Percentiles rank a stretch among this genome's conserved stretches.
These are phyloP conservation scores for Phytophthora pisi DNA, from an alignment of 352 stramenopile genomes.

Conservation along the genomic window DNA sequence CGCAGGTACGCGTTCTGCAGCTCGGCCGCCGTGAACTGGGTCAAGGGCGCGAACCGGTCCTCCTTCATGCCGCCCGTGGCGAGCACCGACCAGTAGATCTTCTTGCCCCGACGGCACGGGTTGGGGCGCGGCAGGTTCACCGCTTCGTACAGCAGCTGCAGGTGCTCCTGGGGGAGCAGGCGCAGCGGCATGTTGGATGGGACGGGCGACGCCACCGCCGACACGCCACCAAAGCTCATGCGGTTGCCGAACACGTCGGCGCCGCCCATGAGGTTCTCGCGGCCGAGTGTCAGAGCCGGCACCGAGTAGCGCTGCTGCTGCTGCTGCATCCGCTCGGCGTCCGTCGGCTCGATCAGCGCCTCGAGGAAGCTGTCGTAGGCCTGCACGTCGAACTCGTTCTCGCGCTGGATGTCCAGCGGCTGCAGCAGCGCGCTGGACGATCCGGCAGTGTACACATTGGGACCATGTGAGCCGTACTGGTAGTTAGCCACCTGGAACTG, in stretches of 20 bases:
- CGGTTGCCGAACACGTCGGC: constrained; percentile 21
- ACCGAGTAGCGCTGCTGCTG: constrained; percentile 23
- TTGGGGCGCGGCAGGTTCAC: constrained; percentile 79
- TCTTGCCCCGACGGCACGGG: constrained; percentile 70
- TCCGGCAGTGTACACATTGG: constrained; percentile 40
- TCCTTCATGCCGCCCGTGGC: constrained; percentile 76
- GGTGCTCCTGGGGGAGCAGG: constrained; percentile 48
- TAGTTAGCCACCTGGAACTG: constrained; percentile 30
- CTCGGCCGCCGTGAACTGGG: constrained; percentile 69
- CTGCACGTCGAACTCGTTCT: constrained; percentile 55
- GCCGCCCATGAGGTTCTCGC: constrained; percentile 23
- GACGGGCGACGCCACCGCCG: constrained; percentile 20
- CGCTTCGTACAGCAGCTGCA: constrained; percentile 73
- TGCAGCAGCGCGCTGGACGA: constrained; percentile 54
- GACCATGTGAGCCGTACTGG: constrained; percentile 32
- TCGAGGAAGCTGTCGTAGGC: constrained; percentile 66
- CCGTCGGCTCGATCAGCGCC: constrained; percentile 54
- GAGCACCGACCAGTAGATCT: constrained; percentile 78
- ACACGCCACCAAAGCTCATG: constrained; percentile 37
- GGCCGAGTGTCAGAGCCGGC: constrained; percentile 8
- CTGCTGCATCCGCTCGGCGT: constrained; percentile 36
- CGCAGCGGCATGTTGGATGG: constrained; percentile 46
- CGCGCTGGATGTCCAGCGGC: constrained; percentile 57
- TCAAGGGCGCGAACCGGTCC: constrained; percentile 56
- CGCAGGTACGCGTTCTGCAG: constrained; percentile 72